phyloP scores from a whole-genome alignment of 805 yeast genomes.

The Schizosaccharomyces cryophilus region DNA sequence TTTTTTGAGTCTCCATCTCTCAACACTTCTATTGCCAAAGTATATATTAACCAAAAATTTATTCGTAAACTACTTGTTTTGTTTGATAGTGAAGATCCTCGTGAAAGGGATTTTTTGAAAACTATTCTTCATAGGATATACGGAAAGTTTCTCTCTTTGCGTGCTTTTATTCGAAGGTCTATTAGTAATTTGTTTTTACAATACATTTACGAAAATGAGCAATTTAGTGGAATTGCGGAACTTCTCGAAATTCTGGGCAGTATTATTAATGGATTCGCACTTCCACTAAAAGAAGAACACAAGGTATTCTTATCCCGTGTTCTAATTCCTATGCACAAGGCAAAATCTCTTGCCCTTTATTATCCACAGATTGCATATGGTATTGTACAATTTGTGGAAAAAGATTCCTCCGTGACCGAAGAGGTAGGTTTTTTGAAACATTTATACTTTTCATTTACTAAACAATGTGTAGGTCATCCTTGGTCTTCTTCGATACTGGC shows the following conservation, averaged over 20 bases:
- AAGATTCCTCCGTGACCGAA: constrained; percentile 76
- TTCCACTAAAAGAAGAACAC: constrained; percentile 92
- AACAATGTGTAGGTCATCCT: constrained; percentile 24
- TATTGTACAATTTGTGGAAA: constrained; percentile 84
- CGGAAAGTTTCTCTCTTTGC: constrained; percentile 72
- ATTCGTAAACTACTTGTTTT: constrained; percentile 59
- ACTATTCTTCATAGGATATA: constrained; percentile 89
- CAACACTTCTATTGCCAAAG: constrained; percentile 79
- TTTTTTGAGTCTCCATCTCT: constrained; percentile 89
- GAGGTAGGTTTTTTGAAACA: constrained; percentile 23
- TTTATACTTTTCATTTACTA: neutral
- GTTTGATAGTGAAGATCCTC: constrained; percentile 87
- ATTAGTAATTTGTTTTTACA: constrained; percentile 81
- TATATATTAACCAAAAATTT: constrained; percentile 77
- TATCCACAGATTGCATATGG: constrained; percentile 96
- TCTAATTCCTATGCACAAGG: constrained; percentile 78
- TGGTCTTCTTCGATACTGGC: constrained; percentile 89
- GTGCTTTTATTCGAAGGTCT: constrained; percentile 77
- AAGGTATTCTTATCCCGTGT: constrained; percentile 71
- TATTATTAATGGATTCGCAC: constrained; percentile 90
- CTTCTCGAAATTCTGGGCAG: constrained; percentile 83
- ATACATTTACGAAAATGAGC: constrained; percentile 81
- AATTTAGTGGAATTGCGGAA: constrained; percentile 91
- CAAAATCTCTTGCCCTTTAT: constrained; percentile 62
- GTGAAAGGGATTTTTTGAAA: constrained; percentile 85